These are phyloP conservation scores for Sergeia podlipaevii DNA, from an alignment of 208 protist genomes.

Conservation along the genomic window DNA sequence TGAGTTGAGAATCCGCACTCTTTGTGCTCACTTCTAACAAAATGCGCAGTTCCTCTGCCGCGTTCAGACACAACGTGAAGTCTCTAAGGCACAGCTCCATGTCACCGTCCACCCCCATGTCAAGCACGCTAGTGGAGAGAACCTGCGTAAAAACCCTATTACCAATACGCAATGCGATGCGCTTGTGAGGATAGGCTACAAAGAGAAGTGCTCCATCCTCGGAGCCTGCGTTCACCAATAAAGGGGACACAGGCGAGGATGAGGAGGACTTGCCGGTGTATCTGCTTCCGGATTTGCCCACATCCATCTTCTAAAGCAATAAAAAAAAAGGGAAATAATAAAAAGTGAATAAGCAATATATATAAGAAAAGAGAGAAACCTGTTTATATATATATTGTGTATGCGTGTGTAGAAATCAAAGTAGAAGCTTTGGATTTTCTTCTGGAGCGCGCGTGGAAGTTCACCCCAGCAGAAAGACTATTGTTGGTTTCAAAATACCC, in stretches of 20 bases:
- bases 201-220: neutral
- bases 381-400: too few species aligned
- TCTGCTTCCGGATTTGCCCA: neutral
- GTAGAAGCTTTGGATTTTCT: too few species aligned
- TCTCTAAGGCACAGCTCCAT: neutral
- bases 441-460: too few species aligned
- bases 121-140: neutral
- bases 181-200: neutral
- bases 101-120: neutral
- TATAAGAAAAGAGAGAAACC: neutral
- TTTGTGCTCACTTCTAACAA: neutral
- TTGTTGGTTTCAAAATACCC: too few species aligned
- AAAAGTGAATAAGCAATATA: neutral
- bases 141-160: neutral
- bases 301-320: constrained; percentile 5
- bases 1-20: too few species aligned
- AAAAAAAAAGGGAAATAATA: constrained; percentile 14
- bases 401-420: too few species aligned
- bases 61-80: neutral
- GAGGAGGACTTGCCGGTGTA: constrained; percentile 2
- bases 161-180: neutral
- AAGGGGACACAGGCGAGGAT: neutral
- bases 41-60: neutral
- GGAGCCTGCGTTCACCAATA: neutral
- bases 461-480: too few species aligned